A percentile compares a stretch with the other conserved stretches of the same genome.
Evolutionary conservation across 129 eudicot species (phyloP).

Genomic region (Silybum marianum): DNA sequence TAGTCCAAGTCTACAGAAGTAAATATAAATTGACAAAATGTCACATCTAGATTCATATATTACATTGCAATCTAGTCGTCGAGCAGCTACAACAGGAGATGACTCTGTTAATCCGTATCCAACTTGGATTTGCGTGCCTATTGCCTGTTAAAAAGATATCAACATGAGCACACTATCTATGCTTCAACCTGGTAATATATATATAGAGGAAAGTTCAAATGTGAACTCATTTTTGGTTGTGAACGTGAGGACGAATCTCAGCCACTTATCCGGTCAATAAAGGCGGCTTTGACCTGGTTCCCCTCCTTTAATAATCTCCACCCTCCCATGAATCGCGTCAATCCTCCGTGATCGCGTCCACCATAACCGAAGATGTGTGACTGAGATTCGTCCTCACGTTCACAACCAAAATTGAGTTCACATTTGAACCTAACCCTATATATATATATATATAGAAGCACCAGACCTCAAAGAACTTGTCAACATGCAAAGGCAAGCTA

Average conservation of each 20-base stretch:
- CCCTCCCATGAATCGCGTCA: too few relatives aligned
- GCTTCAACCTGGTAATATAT: constrained; percentile 21
- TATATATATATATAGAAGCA: constrained; percentile 13
- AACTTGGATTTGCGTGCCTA: constrained; percentile 73
- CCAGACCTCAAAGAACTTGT: constrained; percentile 88
- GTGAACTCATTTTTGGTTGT: too few relatives aligned
- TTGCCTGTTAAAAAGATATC: constrained; percentile 62
- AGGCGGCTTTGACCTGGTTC: too few relatives aligned
- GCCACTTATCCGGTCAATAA: too few relatives aligned
- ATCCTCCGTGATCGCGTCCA: too few relatives aligned
- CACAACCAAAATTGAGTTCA: too few relatives aligned
- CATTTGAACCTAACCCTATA: too few relatives aligned
- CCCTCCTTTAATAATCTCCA: too few relatives aligned
- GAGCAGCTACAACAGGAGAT: constrained; percentile 88
- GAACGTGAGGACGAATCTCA: too few relatives aligned
- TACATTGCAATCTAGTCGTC: constrained; percentile 72
- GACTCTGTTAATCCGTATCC: constrained; percentile 97
- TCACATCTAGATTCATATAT: constrained; percentile 21
- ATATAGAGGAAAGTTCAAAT: too few relatives aligned
- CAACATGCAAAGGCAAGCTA: constrained; percentile 80
- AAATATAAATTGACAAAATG: background rate
- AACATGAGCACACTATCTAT: constrained; percentile 3
- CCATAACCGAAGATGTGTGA: too few relatives aligned
- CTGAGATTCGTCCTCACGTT: too few relatives aligned
- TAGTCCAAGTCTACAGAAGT: constrained; percentile 24